These are phyloP conservation scores for Entophlyctis luteolus DNA, from an alignment of 192 early-diverging fungal species.

Conservation along the genomic window DNA sequence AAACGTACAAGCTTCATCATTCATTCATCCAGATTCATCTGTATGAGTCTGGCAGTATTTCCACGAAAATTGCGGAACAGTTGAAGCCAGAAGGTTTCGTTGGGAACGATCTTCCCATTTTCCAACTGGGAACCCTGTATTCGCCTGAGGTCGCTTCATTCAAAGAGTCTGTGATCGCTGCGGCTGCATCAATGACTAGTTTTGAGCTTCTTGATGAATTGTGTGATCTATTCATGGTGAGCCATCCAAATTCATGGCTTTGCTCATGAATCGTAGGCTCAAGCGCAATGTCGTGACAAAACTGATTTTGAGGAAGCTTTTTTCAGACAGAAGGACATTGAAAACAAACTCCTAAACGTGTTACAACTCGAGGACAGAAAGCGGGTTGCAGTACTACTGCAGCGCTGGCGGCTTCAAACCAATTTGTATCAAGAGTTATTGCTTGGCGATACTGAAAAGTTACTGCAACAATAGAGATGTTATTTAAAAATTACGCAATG, in stretches of 20 bases:
- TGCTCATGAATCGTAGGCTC: too few relatives aligned
- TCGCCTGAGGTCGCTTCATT: not conserved
- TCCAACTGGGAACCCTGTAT: not conserved
- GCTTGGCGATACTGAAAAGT: too few relatives aligned
- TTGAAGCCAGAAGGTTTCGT: not conserved
- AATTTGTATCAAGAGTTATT: too few relatives aligned
- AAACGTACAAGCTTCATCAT: too few relatives aligned
- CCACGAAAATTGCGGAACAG: not conserved
- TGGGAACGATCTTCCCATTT: not conserved
- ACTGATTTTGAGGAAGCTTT: too few relatives aligned
- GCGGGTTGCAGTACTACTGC: not conserved
- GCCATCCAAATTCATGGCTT: too few relatives aligned
- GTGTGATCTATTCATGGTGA: not conserved
- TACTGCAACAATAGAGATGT: too few relatives aligned
- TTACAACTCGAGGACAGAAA: not conserved
- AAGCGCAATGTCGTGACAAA: too few relatives aligned
- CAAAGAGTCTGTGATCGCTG: not conserved
- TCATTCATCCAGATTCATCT: too few relatives aligned
- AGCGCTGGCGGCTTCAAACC: not conserved
- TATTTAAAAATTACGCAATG: too few relatives aligned
- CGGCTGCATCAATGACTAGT: not conserved
- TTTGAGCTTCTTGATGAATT: not conserved
- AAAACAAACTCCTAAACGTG: conserved; percentile 3
- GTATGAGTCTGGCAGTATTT: not conserved
- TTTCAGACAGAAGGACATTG: not conserved